phyloP scores from a whole-genome alignment of 805 yeast genomes.

The Candida tallmaniae region DNA sequence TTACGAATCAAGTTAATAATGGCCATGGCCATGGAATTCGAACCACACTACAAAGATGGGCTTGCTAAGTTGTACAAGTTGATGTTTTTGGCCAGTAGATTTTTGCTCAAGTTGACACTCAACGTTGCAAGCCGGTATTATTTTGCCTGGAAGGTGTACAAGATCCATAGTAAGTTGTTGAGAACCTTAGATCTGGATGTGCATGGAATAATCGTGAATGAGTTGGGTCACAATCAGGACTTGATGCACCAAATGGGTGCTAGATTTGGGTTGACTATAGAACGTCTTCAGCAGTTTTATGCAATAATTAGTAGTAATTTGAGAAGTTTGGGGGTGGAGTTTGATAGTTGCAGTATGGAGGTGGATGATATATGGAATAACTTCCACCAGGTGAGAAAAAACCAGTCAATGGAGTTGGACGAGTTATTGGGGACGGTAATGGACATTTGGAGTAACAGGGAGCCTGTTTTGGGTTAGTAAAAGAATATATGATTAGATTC shows the following conservation, averaged over 20 bases:
- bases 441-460: too few species aligned
- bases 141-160: conserved; percentile 51
- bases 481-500: too few species aligned
- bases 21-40: background rate
- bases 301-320: background rate
- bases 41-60: too few species aligned
- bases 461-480: too few species aligned
- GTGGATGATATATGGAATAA: too few species aligned
- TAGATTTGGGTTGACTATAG: background rate
- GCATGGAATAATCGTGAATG: too few species aligned
- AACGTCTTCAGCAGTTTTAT: background rate
- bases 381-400: too few species aligned
- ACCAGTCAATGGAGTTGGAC: too few species aligned
- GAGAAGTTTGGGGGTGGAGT: background rate
- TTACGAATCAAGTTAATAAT: background rate
- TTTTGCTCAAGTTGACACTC: conserved; percentile 1
- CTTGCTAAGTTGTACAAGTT: too few species aligned
- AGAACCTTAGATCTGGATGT: conserved; percentile 2
- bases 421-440: too few species aligned
- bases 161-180: conserved; percentile 4
- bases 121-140: conserved; percentile 52
- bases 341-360: background rate
- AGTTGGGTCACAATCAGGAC: conserved; percentile 1
- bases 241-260: background rate
- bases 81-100: background rate